Evolutionary conservation across 2,329 filamentous ascomycete genomes (phyloP), one percentile per base, ranked within the genome.

Genomic region (Mariannaea elegans): DNA sequence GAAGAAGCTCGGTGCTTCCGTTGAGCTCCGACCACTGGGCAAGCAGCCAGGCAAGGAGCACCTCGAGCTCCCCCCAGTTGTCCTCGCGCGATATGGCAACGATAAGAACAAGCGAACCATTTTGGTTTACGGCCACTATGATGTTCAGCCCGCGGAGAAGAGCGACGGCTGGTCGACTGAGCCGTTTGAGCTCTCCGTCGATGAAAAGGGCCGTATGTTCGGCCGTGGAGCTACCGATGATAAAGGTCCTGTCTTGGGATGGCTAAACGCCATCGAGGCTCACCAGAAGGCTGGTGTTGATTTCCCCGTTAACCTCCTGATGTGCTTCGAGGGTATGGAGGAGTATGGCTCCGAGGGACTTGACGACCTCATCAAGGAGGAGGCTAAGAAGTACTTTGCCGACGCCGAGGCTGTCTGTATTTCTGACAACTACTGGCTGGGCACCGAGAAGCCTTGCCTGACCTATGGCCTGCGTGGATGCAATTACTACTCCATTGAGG

Each of bases 311-410:
- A 99, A 99, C 81, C 84, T 99, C 67, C 87, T 99, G 65, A 98
- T 97, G 92, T 99, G 95, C 84, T 98, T 99, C 71, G 95, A 99
- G 84, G 95, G 95, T 47, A 99, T 99, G 95, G 95, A 99, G 81
- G 95, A 99, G 82, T 97, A 97, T 76, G 95, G 95, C 49, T 97
- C 94, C 0, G 94, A 98, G 76, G 95, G 95, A 34, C 85, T 99
- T 55, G 95, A 99, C 73, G 94, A 97, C 70, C 91, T 98, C 67
- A 97, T 99, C 79, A 85, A 91, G 68, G 89, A 87, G 45, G 95
- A 99, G 81, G 93, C 91, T 67, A 93, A 96, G 81, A 91, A 92
- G 71, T 98, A 90, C 84, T 99, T 99, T 82, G 93, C 93, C 73
- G 94, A 97, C 71, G 89, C 93, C 32, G 95, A 99, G 68, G 95